Evolutionary conservation across 306 rosid species (phyloP), one percentile per base, ranked within the genome.

Genomic region (Argentina anserina): DNA sequence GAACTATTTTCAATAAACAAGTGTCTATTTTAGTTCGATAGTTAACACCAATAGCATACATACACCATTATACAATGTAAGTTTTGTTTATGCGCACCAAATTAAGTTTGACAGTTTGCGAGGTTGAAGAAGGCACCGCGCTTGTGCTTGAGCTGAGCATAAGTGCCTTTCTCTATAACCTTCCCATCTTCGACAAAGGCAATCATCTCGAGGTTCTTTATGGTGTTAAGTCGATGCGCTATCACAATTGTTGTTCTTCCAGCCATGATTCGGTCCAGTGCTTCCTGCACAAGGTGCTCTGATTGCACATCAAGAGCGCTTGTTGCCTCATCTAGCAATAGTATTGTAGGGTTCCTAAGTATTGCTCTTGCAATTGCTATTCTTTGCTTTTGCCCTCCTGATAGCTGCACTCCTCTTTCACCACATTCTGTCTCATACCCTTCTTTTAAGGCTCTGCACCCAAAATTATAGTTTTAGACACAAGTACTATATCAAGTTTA

Each of bases 351-450:
- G 75, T 85, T 89, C 61, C 98, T 53, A 26, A 94, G 84, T 82
- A 94, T 94, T 52, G 98, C 98, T 59, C 97, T 85, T 71, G 99
- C 97, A 49, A 94, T 91, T 69, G 95, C 96, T 65, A 94, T 83
- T 80, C 99, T 87, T 50, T 94, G 99, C 78, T 94, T 94, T 71
- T 94, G 97, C 9, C 99, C 99, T 69, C 99, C 99, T 40, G 99
- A 94, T 15, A 94, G 75, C 58, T 94, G 97, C 52, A 91, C 96
- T 21, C 99, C 99, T 76, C 99, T 86, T 78, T 94, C 97, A n/a
- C 99, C 99, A 59, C 97, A 89, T 76, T 94, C 93, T 0, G 96
- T 89, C 40, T 83, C 89, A 66, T 91, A 94, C 62, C 99, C 99
- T 13, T 91, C 91, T 74, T 86, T 91, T 78, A 94, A 18, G 61